These are phyloP conservation scores for Phragmites australis DNA, from an alignment of 176 grass and related monocot genomes.

Conservation along the genomic window DNA sequence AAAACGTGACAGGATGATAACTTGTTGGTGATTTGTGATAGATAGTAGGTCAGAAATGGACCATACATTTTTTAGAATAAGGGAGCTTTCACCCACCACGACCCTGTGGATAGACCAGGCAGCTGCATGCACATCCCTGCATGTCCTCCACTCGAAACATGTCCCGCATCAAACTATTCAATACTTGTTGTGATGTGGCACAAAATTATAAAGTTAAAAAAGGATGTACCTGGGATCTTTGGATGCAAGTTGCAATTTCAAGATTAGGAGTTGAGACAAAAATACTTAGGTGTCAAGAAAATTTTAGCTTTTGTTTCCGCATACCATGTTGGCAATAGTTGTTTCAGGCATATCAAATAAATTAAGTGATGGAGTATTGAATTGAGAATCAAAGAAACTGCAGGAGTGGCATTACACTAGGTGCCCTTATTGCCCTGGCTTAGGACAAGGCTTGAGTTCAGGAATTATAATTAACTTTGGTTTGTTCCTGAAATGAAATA, in stretches of 20 bases:
- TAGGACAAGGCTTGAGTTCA: neutral
- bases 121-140: neutral
- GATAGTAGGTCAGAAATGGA: neutral
- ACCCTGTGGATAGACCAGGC: neutral
- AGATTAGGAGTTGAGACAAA: neutral
- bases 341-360: neutral
- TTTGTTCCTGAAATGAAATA: conserved; percentile 1
- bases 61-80: neutral
- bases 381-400: neutral
- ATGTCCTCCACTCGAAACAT: neutral
- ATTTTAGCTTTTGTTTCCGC: neutral
- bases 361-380: neutral
- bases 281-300: neutral
- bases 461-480: neutral
- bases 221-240: neutral
- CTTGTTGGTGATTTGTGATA: neutral
- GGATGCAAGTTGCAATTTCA: neutral
- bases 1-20: neutral
- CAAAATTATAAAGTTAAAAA: neutral
- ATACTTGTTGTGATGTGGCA: neutral
- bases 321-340: neutral
- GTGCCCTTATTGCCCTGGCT: neutral
- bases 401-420: neutral
- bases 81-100: too few species aligned
- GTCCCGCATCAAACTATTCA: neutral